phyloP scores from a whole-genome alignment of 495 filamentous ascomycete species.

The Sordaria brevicollis region DNA sequence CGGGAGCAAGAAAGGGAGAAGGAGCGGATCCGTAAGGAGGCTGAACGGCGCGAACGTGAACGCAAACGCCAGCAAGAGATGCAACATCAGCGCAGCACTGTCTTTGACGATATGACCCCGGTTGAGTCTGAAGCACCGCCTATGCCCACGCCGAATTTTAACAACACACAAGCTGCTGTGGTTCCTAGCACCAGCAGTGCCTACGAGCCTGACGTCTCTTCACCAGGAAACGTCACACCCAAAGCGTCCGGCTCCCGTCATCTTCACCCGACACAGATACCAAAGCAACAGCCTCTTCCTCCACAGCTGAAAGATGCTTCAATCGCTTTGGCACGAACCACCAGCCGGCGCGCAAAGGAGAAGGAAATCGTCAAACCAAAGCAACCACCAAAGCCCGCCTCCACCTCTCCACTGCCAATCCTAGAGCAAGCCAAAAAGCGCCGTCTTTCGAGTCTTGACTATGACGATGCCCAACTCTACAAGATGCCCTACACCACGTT shows the following conservation, averaged over 20 bases:
- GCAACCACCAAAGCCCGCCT: conserved; percentile 4
- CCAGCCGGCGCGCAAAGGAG: conserved; percentile 23
- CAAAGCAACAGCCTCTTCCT: conserved; percentile 1
- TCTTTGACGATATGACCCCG: conserved; percentile 18
- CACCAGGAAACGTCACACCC: background rate
- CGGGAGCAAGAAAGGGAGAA: conserved; percentile 10
- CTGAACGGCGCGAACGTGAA: conserved; percentile 4
- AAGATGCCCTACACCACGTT: conserved; percentile 45
- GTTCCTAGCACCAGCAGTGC: conserved; percentile 7
- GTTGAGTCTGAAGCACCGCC: conserved; percentile 6
- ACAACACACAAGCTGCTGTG: conserved; percentile 22
- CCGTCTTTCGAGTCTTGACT: conserved; percentile 34
- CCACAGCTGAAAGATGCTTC: conserved; percentile 1
- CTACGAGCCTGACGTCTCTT: conserved; percentile 10
- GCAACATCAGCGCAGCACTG: conserved; percentile 21
- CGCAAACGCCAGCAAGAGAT: conserved; percentile 14
- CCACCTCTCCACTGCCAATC: background rate
- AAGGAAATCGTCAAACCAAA: background rate
- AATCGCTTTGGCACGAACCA: conserved; percentile 14
- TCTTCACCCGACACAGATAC: background rate
- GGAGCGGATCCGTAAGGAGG: conserved; percentile 1
- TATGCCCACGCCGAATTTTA: conserved; percentile 9
- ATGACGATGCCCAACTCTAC: conserved; percentile 40
- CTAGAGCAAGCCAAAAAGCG: conserved; percentile 22
- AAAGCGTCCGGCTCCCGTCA: background rate